phyloP scores from a whole-genome alignment of 768 basidiomycete species.

The Paxillus rubicundulus region DNA sequence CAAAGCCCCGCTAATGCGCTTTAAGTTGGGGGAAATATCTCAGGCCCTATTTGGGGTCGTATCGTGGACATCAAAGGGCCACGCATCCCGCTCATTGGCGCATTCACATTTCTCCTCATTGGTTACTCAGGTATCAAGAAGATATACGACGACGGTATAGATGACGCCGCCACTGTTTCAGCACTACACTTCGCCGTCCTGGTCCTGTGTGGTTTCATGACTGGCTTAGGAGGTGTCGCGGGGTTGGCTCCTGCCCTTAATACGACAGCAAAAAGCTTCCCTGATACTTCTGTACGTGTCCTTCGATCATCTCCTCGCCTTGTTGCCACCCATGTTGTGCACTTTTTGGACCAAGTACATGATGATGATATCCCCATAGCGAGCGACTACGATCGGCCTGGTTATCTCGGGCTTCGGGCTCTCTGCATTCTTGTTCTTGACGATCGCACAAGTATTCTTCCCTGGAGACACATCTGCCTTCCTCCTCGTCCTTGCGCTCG shows the following conservation, averaged over 20 bases:
- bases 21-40: constrained; percentile 71
- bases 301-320: too few relatives aligned
- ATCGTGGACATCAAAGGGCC: constrained; percentile 77
- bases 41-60: constrained; percentile 76
- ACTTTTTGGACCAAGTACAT: too few relatives aligned
- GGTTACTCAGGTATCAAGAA: constrained; percentile 76
- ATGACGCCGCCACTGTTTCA: too few relatives aligned
- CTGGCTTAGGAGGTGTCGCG: too few relatives aligned
- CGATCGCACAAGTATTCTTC: constrained; percentile 66
- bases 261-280: too few relatives aligned
- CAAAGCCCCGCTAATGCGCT: not conserved
- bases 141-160: constrained; percentile 28
- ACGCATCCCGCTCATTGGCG: constrained; percentile 58
- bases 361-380: not conserved
- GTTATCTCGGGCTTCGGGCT: constrained; percentile 91
- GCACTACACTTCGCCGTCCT: too few relatives aligned
- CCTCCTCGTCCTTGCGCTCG: constrained; percentile 69
- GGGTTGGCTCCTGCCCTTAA: too few relatives aligned
- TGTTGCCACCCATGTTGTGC: too few relatives aligned
- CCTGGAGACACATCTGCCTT: constrained; percentile 79
- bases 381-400: constrained; percentile 72
- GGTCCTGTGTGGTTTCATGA: too few relatives aligned
- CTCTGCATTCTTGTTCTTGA: constrained; percentile 87
- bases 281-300: too few relatives aligned
- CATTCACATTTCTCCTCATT: constrained; percentile 55